Conservation (phyloP, 345 rosid species). For the Eucalyptus regnans region DNA sequence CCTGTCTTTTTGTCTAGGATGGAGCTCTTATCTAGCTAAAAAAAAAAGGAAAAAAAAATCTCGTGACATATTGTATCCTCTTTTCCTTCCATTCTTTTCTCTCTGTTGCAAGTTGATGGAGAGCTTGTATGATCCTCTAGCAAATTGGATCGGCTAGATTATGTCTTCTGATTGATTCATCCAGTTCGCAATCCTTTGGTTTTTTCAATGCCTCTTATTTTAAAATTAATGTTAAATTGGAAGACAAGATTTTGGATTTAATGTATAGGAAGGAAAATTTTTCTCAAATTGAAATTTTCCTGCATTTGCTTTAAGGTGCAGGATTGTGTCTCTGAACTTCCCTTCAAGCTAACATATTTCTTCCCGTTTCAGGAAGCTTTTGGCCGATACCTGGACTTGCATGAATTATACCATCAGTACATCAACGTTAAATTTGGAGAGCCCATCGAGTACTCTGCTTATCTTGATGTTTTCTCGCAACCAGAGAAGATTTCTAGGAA, state of each 20-base stretch:
- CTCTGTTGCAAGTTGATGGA: neutral
- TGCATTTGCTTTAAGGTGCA: neutral
- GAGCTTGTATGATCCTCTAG: neutral
- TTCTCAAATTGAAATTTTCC: neutral
- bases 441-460: constrained; percentile 71
- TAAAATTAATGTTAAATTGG: neutral
- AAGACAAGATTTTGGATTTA: neutral
- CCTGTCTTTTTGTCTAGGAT: neutral
- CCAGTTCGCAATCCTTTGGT: neutral
- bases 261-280: neutral
- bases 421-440: constrained; percentile 83
- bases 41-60: neutral
- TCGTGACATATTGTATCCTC: neutral
- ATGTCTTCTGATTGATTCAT: neutral
- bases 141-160: neutral
- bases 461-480: constrained; percentile 66
- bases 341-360: neutral
- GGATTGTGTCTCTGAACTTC: neutral
- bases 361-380: constrained; percentile 52
- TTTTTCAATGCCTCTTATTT: neutral
- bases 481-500: constrained; percentile 53
- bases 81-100: neutral
- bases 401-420: constrained; percentile 74
- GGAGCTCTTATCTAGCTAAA: neutral
- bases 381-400: constrained; percentile 85